These are phyloP conservation scores for Paxillus ammoniavirescens DNA, from an alignment of 768 basidiomycete genomes.

Conservation along the genomic window DNA sequence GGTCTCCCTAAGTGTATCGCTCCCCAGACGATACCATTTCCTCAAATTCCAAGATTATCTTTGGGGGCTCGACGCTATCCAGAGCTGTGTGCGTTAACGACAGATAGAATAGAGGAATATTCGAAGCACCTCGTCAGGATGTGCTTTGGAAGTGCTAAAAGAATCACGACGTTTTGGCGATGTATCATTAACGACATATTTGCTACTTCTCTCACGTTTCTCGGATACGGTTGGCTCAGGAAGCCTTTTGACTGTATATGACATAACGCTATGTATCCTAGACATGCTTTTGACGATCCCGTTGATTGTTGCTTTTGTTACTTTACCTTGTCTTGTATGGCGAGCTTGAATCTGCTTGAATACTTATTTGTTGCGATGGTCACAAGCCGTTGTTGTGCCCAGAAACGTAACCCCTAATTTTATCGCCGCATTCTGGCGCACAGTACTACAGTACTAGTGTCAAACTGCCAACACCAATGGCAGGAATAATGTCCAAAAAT, in stretches of 20 bases:
- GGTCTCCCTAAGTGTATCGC: conserved; percentile 35
- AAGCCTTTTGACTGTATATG: conserved; percentile 17
- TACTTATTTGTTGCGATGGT: too few relatives aligned
- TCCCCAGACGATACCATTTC: neutral
- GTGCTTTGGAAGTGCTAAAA: conserved; percentile 17
- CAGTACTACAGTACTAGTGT: too few relatives aligned
- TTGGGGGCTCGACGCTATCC: neutral
- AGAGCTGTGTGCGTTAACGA: neutral
- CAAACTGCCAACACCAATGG: too few relatives aligned
- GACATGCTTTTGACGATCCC: conserved; percentile 4
- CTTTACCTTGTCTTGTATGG: too few relatives aligned
- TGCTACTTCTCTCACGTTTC: conserved; percentile 8
- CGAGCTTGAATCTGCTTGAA: too few relatives aligned
- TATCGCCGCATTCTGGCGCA: too few relatives aligned
- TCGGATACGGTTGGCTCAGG: conserved; percentile 14
- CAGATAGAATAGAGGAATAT: conserved; percentile 9
- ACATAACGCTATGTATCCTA: neutral
- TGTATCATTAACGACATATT: conserved; percentile 22
- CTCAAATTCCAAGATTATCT: neutral
- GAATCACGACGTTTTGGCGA: conserved; percentile 10
- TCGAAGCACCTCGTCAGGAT: conserved; percentile 16
- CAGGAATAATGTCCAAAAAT: neutral
- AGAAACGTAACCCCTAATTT: too few relatives aligned
- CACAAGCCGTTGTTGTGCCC: too few relatives aligned
- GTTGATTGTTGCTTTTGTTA: conserved; percentile 1